These are phyloP conservation scores for Suhomyces coccinellae DNA, from an alignment of 1,139 yeast genomes.

Conservation along the genomic window DNA sequence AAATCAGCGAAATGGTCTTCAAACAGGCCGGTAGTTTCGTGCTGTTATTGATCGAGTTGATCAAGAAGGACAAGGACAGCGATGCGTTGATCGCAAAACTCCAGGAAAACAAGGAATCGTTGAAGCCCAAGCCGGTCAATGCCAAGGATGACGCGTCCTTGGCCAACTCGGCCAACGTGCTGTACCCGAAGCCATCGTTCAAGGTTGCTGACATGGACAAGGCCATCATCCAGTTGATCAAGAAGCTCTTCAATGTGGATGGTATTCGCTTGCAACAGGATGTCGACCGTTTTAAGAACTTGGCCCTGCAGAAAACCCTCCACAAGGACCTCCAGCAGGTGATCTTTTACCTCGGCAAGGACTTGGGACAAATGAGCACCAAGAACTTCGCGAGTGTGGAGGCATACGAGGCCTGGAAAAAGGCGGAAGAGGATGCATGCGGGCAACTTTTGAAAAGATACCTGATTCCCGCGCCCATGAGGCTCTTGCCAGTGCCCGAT, in stretches of 20 bases:
- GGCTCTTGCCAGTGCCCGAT: slow-evolving; percentile 32
- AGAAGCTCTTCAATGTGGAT: slow-evolving; percentile 43
- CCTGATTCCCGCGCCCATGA: slow-evolving; percentile 36
- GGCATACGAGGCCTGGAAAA: slow-evolving; percentile 56
- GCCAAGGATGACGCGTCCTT: slow-evolving; percentile 5
- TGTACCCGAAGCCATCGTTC: slow-evolving; percentile 47
- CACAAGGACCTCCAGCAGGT: slow-evolving; percentile 47
- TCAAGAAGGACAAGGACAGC: slow-evolving; percentile 47
- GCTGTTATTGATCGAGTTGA: slow-evolving; percentile 49
- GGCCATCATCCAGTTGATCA: slow-evolving; percentile 36
- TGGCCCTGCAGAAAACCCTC: slow-evolving; percentile 44
- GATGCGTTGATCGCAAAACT: slow-evolving; percentile 42
- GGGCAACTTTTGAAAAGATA: slow-evolving; percentile 40
- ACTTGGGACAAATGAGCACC: slow-evolving; percentile 40
- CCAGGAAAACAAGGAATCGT: slow-evolving; percentile 41
- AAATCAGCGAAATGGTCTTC: slow-evolving; percentile 50
- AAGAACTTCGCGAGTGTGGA: slow-evolving; percentile 42
- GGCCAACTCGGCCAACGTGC: slow-evolving; percentile 11
- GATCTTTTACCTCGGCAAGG: slow-evolving; percentile 40
- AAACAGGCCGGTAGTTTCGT: slow-evolving; percentile 61
- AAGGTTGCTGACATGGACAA: slow-evolving; percentile 51
- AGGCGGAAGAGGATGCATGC: slow-evolving; percentile 40
- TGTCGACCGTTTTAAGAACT: slow-evolving; percentile 40
- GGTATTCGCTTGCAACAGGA: slow-evolving; percentile 50
- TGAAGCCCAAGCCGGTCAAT: slow-evolving; percentile 28